A percentile compares a stretch with the other conserved stretches of the same genome.
These are phyloP conservation scores for Anisodus acutangulus DNA, from an alignment of 257 asterid species.

Conservation along the genomic window DNA sequence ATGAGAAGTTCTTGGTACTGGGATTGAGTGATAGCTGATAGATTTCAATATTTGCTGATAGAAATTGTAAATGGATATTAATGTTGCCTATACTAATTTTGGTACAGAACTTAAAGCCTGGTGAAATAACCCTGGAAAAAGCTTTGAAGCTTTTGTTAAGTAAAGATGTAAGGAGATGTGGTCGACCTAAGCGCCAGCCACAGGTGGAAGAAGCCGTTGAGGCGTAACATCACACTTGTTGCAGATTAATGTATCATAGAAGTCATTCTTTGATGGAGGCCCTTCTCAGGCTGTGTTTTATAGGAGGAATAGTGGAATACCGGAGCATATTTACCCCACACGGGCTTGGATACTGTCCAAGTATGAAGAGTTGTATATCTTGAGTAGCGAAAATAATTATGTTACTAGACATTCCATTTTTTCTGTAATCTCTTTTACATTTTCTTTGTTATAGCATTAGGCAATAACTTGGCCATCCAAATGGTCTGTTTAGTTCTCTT, in stretches of 20 bases:
- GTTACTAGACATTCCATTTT: constrained; percentile 14
- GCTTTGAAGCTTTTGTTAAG: constrained; percentile 65
- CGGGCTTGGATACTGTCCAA: neutral
- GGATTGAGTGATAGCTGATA: neutral
- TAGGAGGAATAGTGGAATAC: constrained; percentile 24
- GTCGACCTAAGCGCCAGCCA: constrained; percentile 61
- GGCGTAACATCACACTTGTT: constrained; percentile 38
- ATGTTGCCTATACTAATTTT: neutral
- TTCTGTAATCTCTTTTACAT: constrained; percentile 1
- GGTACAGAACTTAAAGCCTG: constrained; percentile 61
- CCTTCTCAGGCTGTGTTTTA: constrained; percentile 28
- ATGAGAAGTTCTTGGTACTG: constrained; percentile 5
- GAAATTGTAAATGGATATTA: neutral
- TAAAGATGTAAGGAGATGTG: constrained; percentile 60
- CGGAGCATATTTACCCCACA: neutral
- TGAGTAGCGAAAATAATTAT: constrained; percentile 4
- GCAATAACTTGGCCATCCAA: neutral
- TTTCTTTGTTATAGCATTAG: neutral
- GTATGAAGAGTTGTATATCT: constrained; percentile 23
- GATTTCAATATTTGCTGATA: constrained; percentile 2
- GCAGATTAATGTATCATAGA: constrained; percentile 18
- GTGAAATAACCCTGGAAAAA: constrained; percentile 66
- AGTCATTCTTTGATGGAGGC: constrained; percentile 24
- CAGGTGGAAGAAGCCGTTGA: constrained; percentile 45
- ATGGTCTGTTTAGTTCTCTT: constrained; percentile 1